A percentile compares a stretch with the other conserved stretches of the same genome.
Evolutionary conservation across 139 green algal species (phyloP).

Genomic region (Chlamydomonas incerta): DNA sequence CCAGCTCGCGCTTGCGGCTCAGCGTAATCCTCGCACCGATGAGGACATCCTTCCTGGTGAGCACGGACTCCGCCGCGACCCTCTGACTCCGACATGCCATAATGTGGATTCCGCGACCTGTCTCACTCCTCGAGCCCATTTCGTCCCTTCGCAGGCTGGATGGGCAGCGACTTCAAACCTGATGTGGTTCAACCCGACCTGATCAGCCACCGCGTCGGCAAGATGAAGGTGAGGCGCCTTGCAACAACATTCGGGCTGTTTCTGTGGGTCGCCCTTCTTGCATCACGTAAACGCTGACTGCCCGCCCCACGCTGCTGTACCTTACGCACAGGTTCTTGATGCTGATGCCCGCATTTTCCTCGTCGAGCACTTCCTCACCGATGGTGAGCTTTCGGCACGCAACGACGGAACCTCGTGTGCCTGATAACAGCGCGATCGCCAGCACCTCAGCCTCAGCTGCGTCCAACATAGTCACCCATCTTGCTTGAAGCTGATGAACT

Average conservation of each 20-base stretch:
- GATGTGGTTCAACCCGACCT: conserved; percentile 16
- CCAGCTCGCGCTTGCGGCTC: not conserved
- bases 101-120: no score
- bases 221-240: conserved; percentile 19
- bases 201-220: not conserved
- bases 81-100: no score
- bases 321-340: conserved; percentile 49
- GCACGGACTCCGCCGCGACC: not conserved
- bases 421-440: no score
- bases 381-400: not conserved
- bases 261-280: not conserved
- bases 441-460: no score
- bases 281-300: not conserved
- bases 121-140: not conserved
- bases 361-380: conserved; percentile 48
- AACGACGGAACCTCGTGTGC: not conserved
- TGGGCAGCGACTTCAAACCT: conserved; percentile 26
- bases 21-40: conserved; percentile 31
- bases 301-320: no score
- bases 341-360: conserved; percentile 57
- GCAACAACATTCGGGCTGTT: no score
- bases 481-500: no score
- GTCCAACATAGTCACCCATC: no score
- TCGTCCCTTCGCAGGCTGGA: not conserved
- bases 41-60: conserved; percentile 50